Base-by-base conservation (phyloP, 106 monocot genomes). In the Iris macrosiphon region DNA sequence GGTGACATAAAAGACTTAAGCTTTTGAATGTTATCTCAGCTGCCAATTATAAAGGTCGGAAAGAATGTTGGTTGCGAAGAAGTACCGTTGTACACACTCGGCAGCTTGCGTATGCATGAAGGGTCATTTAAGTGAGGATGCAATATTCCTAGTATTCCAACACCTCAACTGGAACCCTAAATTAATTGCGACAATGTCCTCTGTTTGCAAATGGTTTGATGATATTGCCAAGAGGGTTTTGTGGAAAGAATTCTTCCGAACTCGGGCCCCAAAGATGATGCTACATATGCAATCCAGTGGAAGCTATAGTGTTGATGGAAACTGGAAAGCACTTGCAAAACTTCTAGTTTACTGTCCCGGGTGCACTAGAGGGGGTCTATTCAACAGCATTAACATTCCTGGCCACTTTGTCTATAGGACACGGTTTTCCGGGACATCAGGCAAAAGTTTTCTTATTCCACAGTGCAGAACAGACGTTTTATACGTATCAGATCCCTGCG, bases 151-250 rank as follows among this genome's bases (percentile, higher is more conserved):
- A 6, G 68, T 99, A 0, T 91, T 91, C 55, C 83, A 60, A 41
- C 83, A 99, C 59, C 69, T 80, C 23, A 99, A 99, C 28, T 91
- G 98, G 98, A 99, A 99, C 43, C 96, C 96, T 33, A 72, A 72
- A 51, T 52, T 91, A 46, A 91, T 98, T 48, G 96, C 90, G 1
- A 60, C 64, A 7, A 33, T 98, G 2, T 86, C 90, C 15, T 91
- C 87, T 55, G 90, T 84, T 18, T 98, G 96, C 70, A 98, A 98
- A 62, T 98, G 96, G 96, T 98, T 98, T 70, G 87, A 84, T 30
- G 96, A 98, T 35, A 70, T 98, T 40, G 80, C 91, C 17, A 91
- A 81, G 44, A 80, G 57, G 19, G 80, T 91, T 6, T 58, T 99
- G 17, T 99, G 98, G 91, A 99, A 99, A 70, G 98, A 87, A 57